These are phyloP conservation scores for Quercus mongolica DNA, from an alignment of 306 rosid species.

Conservation along the genomic window DNA sequence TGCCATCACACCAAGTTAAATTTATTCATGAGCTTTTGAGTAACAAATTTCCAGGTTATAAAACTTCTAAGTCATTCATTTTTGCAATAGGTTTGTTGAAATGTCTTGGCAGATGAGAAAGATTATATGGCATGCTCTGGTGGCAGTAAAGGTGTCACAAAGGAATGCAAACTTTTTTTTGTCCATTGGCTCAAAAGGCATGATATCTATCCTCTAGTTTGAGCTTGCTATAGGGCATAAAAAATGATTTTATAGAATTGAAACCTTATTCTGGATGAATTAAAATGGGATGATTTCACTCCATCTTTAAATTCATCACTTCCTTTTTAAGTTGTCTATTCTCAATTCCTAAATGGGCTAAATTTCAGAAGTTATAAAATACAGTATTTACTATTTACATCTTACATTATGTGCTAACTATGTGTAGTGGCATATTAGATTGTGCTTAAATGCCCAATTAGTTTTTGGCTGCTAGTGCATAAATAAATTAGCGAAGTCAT, in stretches of 20 bases:
- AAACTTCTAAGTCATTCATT: background rate
- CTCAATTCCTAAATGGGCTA: background rate
- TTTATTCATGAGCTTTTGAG: background rate
- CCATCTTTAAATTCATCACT: background rate
- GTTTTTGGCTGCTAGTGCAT: background rate
- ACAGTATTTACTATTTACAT: background rate
- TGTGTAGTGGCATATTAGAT: background rate
- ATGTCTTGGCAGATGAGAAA: background rate
- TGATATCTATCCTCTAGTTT: background rate
- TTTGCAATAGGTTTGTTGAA: background rate
- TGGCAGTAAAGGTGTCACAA: background rate
- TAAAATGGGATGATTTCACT: background rate
- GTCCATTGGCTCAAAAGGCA: background rate
- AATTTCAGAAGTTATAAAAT: background rate
- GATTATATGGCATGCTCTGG: background rate
- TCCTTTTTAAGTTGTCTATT: background rate
- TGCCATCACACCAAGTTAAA: background rate
- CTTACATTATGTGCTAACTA: background rate
- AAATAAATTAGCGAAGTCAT: background rate
- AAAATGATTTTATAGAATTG: background rate
- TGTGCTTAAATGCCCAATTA: background rate
- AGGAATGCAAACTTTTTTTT: background rate
- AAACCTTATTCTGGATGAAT: background rate
- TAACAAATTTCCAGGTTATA: background rate
- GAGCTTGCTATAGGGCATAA: background rate